phyloP scores from a whole-genome alignment of 202 grass and related monocot species.

The Panicum hallii region DNA sequence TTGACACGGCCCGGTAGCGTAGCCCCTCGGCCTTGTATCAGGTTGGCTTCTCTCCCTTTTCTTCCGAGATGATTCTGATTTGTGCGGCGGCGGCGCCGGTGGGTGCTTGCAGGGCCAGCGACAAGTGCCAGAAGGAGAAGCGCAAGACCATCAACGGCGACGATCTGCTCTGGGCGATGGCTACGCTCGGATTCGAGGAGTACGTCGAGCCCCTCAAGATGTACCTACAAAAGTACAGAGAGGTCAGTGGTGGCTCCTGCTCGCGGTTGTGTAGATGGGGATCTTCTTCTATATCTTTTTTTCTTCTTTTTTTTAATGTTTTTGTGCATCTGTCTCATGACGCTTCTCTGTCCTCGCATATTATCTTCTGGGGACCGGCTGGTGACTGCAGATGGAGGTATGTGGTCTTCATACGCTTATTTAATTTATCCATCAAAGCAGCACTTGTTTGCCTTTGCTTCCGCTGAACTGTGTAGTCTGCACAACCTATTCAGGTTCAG shows the following conservation, averaged over 20 bases:
- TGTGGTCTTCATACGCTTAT: conserved; percentile 24
- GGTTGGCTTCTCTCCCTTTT: neutral
- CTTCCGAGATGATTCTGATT: neutral
- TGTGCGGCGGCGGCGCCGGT: neutral
- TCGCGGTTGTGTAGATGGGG: conserved; percentile 18
- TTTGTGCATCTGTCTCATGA: conserved; percentile 32
- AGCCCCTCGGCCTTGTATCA: neutral
- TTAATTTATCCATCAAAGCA: neutral
- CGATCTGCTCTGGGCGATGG: conserved; percentile 87
- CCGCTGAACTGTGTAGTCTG: neutral
- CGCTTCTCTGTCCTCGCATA: conserved; percentile 33
- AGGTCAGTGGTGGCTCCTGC: conserved; percentile 50
- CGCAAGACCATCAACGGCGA: conserved; percentile 94
- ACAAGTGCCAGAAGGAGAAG: conserved; percentile 98
- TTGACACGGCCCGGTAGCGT: conserved; percentile 40
- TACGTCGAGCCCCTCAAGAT: conserved; percentile 87
- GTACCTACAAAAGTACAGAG: conserved; percentile 87
- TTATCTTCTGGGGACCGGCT: conserved; percentile 18
- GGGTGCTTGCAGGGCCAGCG: conserved; percentile 62
- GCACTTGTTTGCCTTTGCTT: neutral
- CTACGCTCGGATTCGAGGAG: conserved; percentile 86
- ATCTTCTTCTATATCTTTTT: neutral
- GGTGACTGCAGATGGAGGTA: conserved; percentile 83
- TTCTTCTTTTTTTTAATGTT: neutral
- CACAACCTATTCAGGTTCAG: neutral